Percentiles rank a stretch among this genome's conserved stretches.
Conservation (phyloP, 1,284 basidiomycete genomes). For the Cryptococcus deneoformans region DNA sequence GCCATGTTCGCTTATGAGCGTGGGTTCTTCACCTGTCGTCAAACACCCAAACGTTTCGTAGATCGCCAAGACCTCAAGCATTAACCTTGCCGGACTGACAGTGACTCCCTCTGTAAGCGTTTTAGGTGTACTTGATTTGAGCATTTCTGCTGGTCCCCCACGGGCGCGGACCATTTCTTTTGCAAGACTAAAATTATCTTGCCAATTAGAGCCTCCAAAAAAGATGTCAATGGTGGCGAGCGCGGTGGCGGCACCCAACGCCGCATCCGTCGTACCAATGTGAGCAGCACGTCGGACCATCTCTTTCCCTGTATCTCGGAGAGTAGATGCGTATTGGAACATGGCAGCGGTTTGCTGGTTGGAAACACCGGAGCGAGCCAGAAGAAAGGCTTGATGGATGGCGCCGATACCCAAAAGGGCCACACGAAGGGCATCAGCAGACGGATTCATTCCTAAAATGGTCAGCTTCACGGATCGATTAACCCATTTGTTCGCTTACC, state of each 20-base stretch:
- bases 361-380: constrained; percentile 40
- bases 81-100: constrained; percentile 49
- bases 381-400: constrained; percentile 50
- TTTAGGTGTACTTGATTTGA: constrained; percentile 33
- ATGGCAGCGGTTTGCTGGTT: constrained; percentile 37
- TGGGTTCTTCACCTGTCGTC: constrained; percentile 50
- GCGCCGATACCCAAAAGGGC: constrained; percentile 50
- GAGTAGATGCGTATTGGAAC: constrained; percentile 40
- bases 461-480: background rate
- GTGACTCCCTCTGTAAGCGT: constrained; percentile 45
- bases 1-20: constrained; percentile 47
- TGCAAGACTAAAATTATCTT: constrained; percentile 52
- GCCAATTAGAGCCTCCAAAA: constrained; percentile 52
- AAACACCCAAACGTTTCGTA: constrained; percentile 55
- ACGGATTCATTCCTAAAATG: constrained; percentile 31
- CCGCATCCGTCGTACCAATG: constrained; percentile 46
- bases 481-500: constrained; percentile 16
- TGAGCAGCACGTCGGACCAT: constrained; percentile 32
- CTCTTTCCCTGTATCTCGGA: constrained; percentile 38
- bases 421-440: constrained; percentile 47
- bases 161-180: constrained; percentile 50
- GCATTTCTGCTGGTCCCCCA: constrained; percentile 48
- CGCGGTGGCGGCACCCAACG: constrained; percentile 50
- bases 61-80: constrained; percentile 54
- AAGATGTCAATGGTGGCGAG: constrained; percentile 54